Conservation (phyloP, 2,329 filamentous ascomycete species). For the Colletotrichum lupini region DNA sequence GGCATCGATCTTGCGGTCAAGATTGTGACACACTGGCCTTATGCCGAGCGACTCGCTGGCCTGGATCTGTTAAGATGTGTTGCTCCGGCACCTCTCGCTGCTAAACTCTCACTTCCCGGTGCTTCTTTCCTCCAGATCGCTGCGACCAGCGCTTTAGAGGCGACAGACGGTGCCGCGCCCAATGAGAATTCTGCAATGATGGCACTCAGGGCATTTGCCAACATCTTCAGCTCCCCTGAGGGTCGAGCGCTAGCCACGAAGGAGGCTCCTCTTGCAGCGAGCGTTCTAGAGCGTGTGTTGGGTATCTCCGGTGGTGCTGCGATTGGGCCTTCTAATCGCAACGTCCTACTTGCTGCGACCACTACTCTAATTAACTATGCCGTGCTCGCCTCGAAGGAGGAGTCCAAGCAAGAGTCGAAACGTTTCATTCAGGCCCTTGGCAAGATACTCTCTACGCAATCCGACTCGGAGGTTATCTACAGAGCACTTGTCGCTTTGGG, state of each 20-base stretch:
- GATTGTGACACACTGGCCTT: slow-evolving; percentile 83
- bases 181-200: slow-evolving; percentile 90
- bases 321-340: slow-evolving; percentile 74
- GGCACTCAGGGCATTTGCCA: slow-evolving; percentile 81
- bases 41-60: slow-evolving; percentile 81
- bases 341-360: slow-evolving; percentile 83
- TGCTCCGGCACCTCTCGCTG: slow-evolving; percentile 75
- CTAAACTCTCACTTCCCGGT: slow-evolving; percentile 65
- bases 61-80: slow-evolving; percentile 90
- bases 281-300: slow-evolving; percentile 72
- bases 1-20: slow-evolving; percentile 75
- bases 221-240: slow-evolving; percentile 81
- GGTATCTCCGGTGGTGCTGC: slow-evolving; percentile 58
- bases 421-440: slow-evolving; percentile 71
- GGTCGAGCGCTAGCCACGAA: slow-evolving; percentile 76
- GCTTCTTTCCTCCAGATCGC: slow-evolving; percentile 70
- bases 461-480: slow-evolving; percentile 86
- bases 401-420: slow-evolving; percentile 46
- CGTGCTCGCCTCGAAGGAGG: slow-evolving; percentile 70
- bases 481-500: slow-evolving; percentile 85
- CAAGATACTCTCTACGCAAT: slow-evolving; percentile 72
- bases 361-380: slow-evolving; percentile 88
- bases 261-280: slow-evolving; percentile 66
- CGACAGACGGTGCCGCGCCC: slow-evolving; percentile 64
- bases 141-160: slow-evolving; percentile 50